Conservation (phyloP, 305 asterid genomes). For the Stenogyne calaminthoides region DNA sequence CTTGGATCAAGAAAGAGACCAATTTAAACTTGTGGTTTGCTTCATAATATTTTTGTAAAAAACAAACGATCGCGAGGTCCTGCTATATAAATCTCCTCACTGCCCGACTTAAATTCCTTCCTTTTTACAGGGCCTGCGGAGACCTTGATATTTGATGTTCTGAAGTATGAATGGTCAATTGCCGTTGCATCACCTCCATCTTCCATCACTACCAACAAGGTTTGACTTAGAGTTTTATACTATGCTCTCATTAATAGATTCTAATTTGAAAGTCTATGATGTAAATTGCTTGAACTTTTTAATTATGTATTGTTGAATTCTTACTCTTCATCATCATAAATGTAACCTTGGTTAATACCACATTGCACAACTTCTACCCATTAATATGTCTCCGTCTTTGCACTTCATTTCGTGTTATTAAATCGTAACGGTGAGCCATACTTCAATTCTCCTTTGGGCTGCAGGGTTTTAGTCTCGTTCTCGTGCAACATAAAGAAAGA, state of each 20-base stretch:
- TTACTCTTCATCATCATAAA: constrained; percentile 6
- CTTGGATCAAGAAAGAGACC: constrained; percentile 12
- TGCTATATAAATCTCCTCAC: constrained; percentile 24
- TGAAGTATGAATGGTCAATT: constrained; percentile 90
- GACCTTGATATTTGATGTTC: constrained; percentile 81
- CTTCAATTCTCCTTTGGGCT: constrained; percentile 26
- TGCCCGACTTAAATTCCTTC: neutral
- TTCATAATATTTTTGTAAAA: neutral
- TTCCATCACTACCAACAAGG: constrained; percentile 90
- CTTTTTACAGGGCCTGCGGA: constrained; percentile 72
- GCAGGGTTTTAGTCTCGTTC: constrained; percentile 97
- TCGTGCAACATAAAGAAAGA: constrained; percentile 88
- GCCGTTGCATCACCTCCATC: constrained; percentile 77
- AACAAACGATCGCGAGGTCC: constrained; percentile 2
- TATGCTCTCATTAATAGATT: constrained; percentile 24
- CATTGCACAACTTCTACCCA: neutral
- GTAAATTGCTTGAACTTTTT: constrained; percentile 1
- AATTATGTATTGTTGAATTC: constrained; percentile 1
- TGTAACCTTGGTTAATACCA: constrained; percentile 22
- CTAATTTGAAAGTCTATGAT: neutral
- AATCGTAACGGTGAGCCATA: neutral
- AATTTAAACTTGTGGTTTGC: constrained; percentile 16
- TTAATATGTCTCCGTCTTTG: neutral
- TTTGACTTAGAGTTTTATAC: constrained; percentile 34
- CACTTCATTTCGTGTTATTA: neutral